A percentile compares a stretch with the other conserved stretches of the same genome.
phyloP scores from a whole-genome alignment of 2,329 filamentous ascomycete genomes.

The Diaporthe humulicola region DNA sequence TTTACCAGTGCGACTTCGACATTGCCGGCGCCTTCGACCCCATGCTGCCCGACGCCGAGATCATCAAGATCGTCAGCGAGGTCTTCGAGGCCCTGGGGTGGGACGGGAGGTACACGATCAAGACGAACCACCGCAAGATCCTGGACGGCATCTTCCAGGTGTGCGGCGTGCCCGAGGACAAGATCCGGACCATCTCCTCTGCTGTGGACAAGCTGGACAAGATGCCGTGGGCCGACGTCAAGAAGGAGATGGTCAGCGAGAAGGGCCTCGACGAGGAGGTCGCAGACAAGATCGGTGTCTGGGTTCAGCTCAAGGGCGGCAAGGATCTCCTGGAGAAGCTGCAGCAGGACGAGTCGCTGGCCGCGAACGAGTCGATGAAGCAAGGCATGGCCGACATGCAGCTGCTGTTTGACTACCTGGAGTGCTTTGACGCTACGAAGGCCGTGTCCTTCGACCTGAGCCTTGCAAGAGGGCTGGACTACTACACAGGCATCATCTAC shows the following conservation, averaged over 20 bases:
- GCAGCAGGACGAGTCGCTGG: slow-evolving; percentile 75
- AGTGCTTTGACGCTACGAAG: slow-evolving; percentile 79
- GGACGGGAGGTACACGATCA: slow-evolving; percentile 78
- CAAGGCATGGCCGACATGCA: slow-evolving; percentile 85
- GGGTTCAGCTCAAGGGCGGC: slow-evolving; percentile 80
- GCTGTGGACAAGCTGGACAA: slow-evolving; percentile 98
- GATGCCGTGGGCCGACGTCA: slow-evolving; percentile 88
- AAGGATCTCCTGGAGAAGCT: slow-evolving; percentile 79
- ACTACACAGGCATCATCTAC: slow-evolving; percentile 72
- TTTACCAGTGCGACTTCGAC: slow-evolving; percentile 98
- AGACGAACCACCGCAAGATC: slow-evolving; percentile 95
- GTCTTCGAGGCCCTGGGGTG: slow-evolving; percentile 85
- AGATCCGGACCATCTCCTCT: slow-evolving; percentile 89
- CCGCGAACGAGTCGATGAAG: slow-evolving; percentile 80
- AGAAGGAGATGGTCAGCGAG: slow-evolving; percentile 92
- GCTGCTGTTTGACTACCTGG: slow-evolving; percentile 84
- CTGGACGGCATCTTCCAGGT: slow-evolving; percentile 93
- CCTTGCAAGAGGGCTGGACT: slow-evolving; percentile 87
- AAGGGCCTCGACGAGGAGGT: slow-evolving; percentile 84
- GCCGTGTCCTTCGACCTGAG: slow-evolving; percentile 90
- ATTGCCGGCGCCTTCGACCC: slow-evolving; percentile 89
- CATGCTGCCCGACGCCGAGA: slow-evolving; percentile 94
- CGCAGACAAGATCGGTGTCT: slow-evolving; percentile 89
- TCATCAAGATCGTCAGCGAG: slow-evolving; percentile 86
- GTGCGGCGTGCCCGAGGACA: slow-evolving; percentile 87